phyloP scores from a whole-genome alignment of 2,329 filamentous ascomycete genomes.

The Diaporthe destruens region DNA sequence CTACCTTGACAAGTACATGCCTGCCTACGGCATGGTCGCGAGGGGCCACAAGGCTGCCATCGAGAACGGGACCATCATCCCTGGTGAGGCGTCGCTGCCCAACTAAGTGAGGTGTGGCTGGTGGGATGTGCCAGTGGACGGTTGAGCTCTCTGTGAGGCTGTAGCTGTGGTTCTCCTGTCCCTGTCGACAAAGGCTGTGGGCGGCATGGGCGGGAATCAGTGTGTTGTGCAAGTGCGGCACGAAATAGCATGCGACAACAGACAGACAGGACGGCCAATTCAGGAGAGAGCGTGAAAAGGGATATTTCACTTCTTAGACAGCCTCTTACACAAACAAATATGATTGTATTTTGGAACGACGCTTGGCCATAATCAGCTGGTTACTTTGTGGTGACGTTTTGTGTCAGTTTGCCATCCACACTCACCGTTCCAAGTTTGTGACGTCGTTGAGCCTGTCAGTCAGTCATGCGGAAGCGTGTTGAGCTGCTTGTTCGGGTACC shows the following conservation, averaged over 20 bases:
- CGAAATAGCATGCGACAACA: neutral
- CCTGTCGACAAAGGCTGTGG: neutral
- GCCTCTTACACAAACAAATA: neutral
- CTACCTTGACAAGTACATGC: constrained; percentile 73
- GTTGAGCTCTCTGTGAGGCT: neutral
- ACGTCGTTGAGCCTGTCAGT: neutral
- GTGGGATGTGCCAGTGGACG: neutral
- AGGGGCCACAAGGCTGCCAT: constrained; percentile 72
- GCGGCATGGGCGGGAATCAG: neutral
- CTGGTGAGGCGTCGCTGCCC: constrained; percentile 61
- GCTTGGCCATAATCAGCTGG: neutral
- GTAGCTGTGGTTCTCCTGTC: neutral
- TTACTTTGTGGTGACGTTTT: neutral
- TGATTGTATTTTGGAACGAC: neutral
- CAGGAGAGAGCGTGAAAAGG: neutral
- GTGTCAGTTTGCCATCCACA: neutral
- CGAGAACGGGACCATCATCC: constrained; percentile 68
- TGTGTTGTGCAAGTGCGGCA: neutral
- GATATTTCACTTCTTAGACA: constrained; percentile 2
- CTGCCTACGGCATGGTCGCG: constrained; percentile 74
- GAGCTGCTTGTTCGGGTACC: neutral
- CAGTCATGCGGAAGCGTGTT: neutral
- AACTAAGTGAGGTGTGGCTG: constrained; percentile 23
- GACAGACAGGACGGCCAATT: neutral
- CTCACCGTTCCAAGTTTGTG: neutral